phyloP scores from a whole-genome alignment of 805 yeast species.

The Candida michaelii region DNA sequence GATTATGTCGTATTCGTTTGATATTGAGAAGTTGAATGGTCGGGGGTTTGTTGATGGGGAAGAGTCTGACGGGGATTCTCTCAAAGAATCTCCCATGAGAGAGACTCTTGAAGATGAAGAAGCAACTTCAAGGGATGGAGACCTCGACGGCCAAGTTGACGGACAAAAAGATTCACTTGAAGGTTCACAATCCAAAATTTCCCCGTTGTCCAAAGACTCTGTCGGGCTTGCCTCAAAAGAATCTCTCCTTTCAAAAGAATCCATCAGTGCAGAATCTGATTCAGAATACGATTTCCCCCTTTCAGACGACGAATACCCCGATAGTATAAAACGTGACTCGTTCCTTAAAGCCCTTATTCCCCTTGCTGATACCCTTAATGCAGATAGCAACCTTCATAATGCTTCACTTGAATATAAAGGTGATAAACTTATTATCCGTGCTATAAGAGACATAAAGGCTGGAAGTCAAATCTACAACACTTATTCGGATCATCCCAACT shows the following conservation, averaged over 20 bases:
- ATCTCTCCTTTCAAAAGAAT: too few relatives aligned
- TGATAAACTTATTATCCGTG: slow-evolving; percentile 63
- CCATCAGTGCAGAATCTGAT: too few relatives aligned
- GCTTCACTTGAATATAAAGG: slow-evolving; percentile 62
- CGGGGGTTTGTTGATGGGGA: slow-evolving; percentile 19
- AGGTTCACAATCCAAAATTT: too few relatives aligned
- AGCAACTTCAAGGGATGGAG: too few relatives aligned
- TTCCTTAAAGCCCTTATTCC: slow-evolving; percentile 86
- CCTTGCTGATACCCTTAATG: slow-evolving; percentile 85
- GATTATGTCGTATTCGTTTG: slow-evolving; percentile 90
- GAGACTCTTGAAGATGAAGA: too few relatives aligned
- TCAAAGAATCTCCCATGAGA: too few relatives aligned
- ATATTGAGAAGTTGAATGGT: slow-evolving; percentile 53
- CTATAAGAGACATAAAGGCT: slow-evolving; percentile 55
- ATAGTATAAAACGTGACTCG: slow-evolving; percentile 23
- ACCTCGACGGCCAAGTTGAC: too few relatives aligned
- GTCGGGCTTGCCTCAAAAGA: too few relatives aligned
- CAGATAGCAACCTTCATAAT: slow-evolving; percentile 75
- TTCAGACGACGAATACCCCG: slow-evolving; percentile 16
- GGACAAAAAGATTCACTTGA: too few relatives aligned
- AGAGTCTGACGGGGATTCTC: slow-evolving; percentile 21
- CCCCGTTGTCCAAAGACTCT: too few relatives aligned
- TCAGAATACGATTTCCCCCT: slow-evolving; percentile 5
- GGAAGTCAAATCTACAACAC: slow-evolving; percentile 84
- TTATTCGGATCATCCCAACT: slow-evolving; percentile 87